Evolutionary conservation across 164 flowering plant species (phyloP).

Genomic region (Annona cherimola): DNA sequence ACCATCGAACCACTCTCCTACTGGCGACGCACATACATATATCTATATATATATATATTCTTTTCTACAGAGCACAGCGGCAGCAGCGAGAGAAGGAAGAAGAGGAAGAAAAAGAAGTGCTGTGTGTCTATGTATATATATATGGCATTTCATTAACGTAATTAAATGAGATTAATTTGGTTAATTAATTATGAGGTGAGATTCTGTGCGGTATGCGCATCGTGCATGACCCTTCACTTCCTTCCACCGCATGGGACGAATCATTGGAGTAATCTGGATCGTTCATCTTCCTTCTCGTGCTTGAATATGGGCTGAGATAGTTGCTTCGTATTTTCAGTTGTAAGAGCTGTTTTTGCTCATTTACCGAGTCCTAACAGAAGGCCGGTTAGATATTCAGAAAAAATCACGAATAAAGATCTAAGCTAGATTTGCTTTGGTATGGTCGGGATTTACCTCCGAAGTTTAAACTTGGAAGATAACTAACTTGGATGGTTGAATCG

Average conservation of each 20-base stretch:
- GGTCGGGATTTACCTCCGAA: too few relatives aligned
- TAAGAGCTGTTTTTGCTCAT: neutral
- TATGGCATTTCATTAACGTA: neutral
- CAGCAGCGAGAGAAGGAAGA: neutral
- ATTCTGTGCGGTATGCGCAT: neutral
- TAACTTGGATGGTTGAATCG: too few relatives aligned
- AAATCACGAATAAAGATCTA: too few relatives aligned
- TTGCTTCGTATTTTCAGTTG: neutral
- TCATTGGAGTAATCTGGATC: too few relatives aligned
- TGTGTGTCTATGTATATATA: neutral
- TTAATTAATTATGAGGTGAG: neutral
- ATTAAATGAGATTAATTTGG: neutral
- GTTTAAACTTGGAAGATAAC: too few relatives aligned
- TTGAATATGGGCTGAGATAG: neutral
- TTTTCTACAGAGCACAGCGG: neutral
- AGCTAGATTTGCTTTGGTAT: too few relatives aligned
- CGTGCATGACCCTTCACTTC: neutral
- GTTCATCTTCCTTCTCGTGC: too few relatives aligned
- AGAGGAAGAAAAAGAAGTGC: neutral
- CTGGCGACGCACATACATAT: neutral
- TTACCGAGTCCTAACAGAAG: too few relatives aligned
- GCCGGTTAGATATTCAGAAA: too few relatives aligned
- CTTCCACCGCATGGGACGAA: neutral
- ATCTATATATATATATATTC: neutral
- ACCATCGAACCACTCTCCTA: neutral